Evolutionary conservation across 2,329 filamentous ascomycete genomes (phyloP), one percentile per base, ranked within the genome.

Genomic region (Helminthosporium solani): DNA sequence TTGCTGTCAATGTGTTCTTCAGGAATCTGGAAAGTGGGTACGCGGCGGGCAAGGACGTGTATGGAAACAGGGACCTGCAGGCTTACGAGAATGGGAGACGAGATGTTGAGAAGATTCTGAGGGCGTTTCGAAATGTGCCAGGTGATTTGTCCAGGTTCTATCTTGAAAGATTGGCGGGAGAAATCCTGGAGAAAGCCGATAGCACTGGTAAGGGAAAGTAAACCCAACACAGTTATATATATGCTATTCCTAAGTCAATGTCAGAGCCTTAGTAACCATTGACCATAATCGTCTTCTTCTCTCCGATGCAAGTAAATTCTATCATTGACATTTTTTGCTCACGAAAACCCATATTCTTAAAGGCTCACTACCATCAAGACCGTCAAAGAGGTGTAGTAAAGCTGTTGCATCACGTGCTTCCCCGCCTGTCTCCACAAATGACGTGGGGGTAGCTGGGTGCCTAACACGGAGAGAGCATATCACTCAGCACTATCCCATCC

Each of bases 1-100:
- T 95, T 7, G 88, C 88, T 1, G 84, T 96, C n/a, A 96, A 96
- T 64, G 80, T 92, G 21, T 96, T 96, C 74, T 96, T 95, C 72
- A 82, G 84, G 34, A 85, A 84, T 50, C 74, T 94, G 8, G 73
- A 83, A 2, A 73, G 66, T 2, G 83, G 80, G 3, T 94, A 94
- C 65, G 83, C 88, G 1, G 68, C 78, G 1, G 90, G 90, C 1
- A 80, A 84, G 54, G 90, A 96, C 65, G 86, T 95, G 0, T 96
- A 96, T 63, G 90, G 88, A 1, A 96, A 95, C 63, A 78, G 89
- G 31, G 91, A 96, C 68, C 68, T 96, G 40, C 85, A 86, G 31
- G 87, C 86, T 1, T 95, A 95, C 64, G 89, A 95, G 65, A 90
- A 87, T 59, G 88, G 87, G 0, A 78, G 90, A 42, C 78, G 81